Evolutionary conservation across 1,284 basidiomycete species (phyloP).

Genomic region (Chalciporus sp.): DNA sequence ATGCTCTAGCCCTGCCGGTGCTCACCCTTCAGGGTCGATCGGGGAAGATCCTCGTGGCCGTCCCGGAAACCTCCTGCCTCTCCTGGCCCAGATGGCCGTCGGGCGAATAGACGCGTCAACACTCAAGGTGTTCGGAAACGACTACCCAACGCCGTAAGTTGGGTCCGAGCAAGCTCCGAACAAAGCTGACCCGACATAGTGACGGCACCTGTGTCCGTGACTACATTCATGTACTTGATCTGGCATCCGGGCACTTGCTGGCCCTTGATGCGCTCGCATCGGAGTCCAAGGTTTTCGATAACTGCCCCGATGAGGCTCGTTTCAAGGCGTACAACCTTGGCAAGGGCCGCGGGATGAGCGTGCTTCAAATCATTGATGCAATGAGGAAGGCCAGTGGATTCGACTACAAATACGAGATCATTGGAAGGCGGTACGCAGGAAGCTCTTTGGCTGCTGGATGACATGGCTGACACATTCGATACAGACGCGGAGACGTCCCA

Average conservation of each 20-base stretch:
- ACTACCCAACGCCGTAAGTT: constrained; percentile 91
- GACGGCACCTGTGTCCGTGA: constrained; percentile 98
- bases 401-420: constrained; percentile 87
- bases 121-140: constrained; percentile 95
- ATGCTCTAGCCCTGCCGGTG: constrained; percentile 82
- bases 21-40: constrained; percentile 93
- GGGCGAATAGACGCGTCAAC: constrained; percentile 83
- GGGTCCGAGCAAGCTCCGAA: not conserved
- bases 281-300: constrained; percentile 60
- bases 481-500: constrained; percentile 93
- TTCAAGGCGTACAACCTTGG: constrained; percentile 98
- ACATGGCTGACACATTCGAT: constrained; percentile 9
- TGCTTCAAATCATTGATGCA: constrained; percentile 92
- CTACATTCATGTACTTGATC: constrained; percentile 96
- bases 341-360: constrained; percentile 90
- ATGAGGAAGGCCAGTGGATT: constrained; percentile 93
- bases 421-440: constrained; percentile 77
- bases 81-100: constrained; percentile 94
- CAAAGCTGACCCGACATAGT: constrained; percentile 39
- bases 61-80: constrained; percentile 93
- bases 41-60: constrained; percentile 96
- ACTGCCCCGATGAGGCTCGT: constrained; percentile 52
- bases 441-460: not conserved
- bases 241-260: constrained; percentile 91
- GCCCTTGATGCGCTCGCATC: constrained; percentile 85